Evolutionary conservation across 495 filamentous ascomycete species (phyloP).

Genomic region (Penicillium waksmanii): DNA sequence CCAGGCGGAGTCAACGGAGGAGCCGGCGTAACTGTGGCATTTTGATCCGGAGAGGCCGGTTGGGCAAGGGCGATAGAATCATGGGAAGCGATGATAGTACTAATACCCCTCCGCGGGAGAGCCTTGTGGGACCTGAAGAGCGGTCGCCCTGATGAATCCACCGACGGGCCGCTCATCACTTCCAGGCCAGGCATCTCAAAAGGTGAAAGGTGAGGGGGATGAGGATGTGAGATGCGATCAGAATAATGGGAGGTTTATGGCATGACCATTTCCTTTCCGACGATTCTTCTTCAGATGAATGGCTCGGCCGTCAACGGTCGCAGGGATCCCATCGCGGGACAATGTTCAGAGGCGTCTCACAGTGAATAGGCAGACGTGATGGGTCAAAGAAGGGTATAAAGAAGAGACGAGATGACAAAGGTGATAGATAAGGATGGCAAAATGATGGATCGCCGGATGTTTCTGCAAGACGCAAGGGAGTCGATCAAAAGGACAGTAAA

Average conservation of each 20-base stretch:
- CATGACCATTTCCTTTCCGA: constrained; percentile 7
- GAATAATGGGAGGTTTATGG: neutral
- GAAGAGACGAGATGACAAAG: neutral
- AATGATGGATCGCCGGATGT: constrained; percentile 17
- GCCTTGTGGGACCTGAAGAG: constrained; percentile 52
- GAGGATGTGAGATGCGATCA: too few species aligned
- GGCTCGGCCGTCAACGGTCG: constrained; percentile 11
- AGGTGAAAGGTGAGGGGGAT: neutral
- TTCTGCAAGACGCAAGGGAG: constrained; percentile 27
- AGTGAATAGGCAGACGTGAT: neutral
- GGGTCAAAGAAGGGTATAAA: neutral
- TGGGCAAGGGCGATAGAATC: constrained; percentile 26
- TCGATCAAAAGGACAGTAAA: constrained; percentile 10
- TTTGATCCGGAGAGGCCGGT: constrained; percentile 30
- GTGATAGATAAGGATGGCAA: constrained; percentile 15
- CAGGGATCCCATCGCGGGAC: constrained; percentile 23
- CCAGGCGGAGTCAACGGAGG: constrained; percentile 48
- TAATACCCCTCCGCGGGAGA: constrained; percentile 43
- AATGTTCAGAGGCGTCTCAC: neutral
- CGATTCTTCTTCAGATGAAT: constrained; percentile 1
- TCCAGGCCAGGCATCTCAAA: constrained; percentile 44
- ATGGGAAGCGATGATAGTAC: constrained; percentile 27
- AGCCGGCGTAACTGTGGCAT: constrained; percentile 31
- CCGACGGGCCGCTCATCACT: constrained; percentile 31
- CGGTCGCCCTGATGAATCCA: constrained; percentile 38